These are phyloP conservation scores for Kazachstania bromeliacearum DNA, from an alignment of 805 yeast genomes.

Conservation along the genomic window DNA sequence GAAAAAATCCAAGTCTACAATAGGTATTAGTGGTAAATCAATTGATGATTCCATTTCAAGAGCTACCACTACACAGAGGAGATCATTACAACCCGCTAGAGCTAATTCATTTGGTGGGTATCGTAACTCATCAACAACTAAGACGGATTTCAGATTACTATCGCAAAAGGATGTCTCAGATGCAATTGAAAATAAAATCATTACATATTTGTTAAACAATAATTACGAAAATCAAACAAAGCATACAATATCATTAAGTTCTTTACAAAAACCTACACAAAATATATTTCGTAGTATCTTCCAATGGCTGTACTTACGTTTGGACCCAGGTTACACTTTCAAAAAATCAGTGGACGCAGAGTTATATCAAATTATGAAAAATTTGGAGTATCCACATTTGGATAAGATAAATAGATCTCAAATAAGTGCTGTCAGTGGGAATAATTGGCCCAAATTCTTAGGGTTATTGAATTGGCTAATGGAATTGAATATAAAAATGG, in stretches of 20 bases:
- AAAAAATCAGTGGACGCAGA: slow-evolving; percentile 64
- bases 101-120: too few relatives aligned
- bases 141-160: slow-evolving; percentile 65
- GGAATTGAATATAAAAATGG: slow-evolving; percentile 40
- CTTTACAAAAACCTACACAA: slow-evolving; percentile 73
- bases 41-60: too few relatives aligned
- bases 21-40: slow-evolving; percentile 2
- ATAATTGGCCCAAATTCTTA: slow-evolving; percentile 73
- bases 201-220: slow-evolving; percentile 50
- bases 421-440: slow-evolving; percentile 85
- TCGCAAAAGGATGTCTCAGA: slow-evolving; percentile 62
- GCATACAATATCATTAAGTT: slow-evolving; percentile 54
- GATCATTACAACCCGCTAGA: slow-evolving; percentile 7
- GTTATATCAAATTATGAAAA: slow-evolving; percentile 55
- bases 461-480: slow-evolving; percentile 82
- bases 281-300: slow-evolving; percentile 72
- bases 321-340: slow-evolving; percentile 74
- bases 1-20: slow-evolving; percentile 17
- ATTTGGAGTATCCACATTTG: slow-evolving; percentile 67
- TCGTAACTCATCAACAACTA: too few relatives aligned
- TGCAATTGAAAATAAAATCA: slow-evolving; percentile 56
- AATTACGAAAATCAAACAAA: slow-evolving; percentile 63
- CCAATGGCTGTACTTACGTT: slow-evolving; percentile 64
- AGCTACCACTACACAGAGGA: too few relatives aligned
- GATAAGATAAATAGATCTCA: slow-evolving; percentile 77